Percentiles rank a stretch among this genome's conserved stretches.
Conservation (phyloP, 2,329 filamentous ascomycete genomes). For the Chaetomiaceae sp. region DNA sequence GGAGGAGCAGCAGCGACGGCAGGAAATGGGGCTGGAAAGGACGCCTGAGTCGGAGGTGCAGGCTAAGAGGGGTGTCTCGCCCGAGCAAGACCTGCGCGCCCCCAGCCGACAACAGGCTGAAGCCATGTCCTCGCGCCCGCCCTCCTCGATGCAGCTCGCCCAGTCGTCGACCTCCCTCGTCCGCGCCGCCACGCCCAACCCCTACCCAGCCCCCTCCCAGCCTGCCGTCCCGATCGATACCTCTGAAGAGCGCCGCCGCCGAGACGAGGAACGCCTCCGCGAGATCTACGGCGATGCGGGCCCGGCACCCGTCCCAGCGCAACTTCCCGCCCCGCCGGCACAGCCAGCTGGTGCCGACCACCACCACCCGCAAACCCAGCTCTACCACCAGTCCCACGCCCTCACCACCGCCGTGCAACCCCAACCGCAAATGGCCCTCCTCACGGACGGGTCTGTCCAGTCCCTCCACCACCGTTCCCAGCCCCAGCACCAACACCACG, state of each 20-base stretch:
- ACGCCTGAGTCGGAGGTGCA: conserved; percentile 16
- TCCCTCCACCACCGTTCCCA: background rate
- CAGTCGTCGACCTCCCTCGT: conserved; percentile 18
- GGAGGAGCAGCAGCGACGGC: conserved; percentile 27
- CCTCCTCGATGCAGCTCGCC: conserved; percentile 10
- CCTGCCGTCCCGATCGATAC: conserved; percentile 21
- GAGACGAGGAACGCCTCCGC: conserved; percentile 48
- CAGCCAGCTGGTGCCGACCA: background rate
- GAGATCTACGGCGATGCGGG: conserved; percentile 46
- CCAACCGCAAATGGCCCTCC: background rate
- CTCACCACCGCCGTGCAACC: background rate
- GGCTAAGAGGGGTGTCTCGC: conserved; percentile 2
- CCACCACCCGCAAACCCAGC: background rate
- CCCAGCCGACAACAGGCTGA: conserved; percentile 29
- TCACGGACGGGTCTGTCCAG: background rate
- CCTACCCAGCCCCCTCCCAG: conserved; percentile 7
- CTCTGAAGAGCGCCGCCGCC: conserved; percentile 35
- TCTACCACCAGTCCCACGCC: background rate
- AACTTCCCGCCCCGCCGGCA: background rate
- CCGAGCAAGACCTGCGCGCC: background rate
- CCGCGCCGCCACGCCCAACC: conserved; percentile 11
- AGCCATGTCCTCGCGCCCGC: conserved; percentile 14
- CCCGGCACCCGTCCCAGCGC: conserved; percentile 16
- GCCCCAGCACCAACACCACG: background rate
- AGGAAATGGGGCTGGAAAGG: conserved; percentile 22